Percentiles rank a stretch among this genome's conserved stretches.
Conservation (phyloP, 2,329 filamentous ascomycete genomes). For the Fusarium sp. region DNA sequence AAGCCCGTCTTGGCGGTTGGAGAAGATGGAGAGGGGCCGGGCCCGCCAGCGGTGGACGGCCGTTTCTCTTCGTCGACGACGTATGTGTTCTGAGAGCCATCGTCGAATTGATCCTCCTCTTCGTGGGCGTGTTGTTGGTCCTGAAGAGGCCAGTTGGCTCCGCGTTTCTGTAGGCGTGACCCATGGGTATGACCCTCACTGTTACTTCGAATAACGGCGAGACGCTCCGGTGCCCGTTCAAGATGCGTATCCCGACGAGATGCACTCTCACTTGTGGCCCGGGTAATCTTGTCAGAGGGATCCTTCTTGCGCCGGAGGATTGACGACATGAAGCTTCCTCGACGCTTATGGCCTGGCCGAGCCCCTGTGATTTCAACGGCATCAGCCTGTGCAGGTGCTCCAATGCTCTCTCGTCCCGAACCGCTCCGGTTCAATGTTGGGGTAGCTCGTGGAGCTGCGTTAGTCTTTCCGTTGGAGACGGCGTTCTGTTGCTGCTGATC, state of each 20-base stretch:
- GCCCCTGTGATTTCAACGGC: slow-evolving; percentile 35
- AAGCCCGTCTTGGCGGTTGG: slow-evolving; percentile 53
- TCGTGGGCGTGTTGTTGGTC: slow-evolving; percentile 53
- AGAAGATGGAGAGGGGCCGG: slow-evolving; percentile 45
- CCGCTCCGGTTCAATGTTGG: slow-evolving; percentile 58
- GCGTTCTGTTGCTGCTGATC: slow-evolving; percentile 38
- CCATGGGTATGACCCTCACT: slow-evolving; percentile 47
- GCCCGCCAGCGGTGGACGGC: slow-evolving; percentile 55
- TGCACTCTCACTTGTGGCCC: slow-evolving; percentile 69
- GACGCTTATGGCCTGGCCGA: slow-evolving; percentile 55
- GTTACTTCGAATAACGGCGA: slow-evolving; percentile 61
- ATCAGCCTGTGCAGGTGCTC: slow-evolving; percentile 38
- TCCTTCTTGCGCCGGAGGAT: slow-evolving; percentile 75
- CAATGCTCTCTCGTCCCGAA: slow-evolving; percentile 59
- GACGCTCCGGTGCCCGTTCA: slow-evolving; percentile 70
- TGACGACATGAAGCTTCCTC: slow-evolving; percentile 69
- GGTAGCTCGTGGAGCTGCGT: slow-evolving; percentile 39
- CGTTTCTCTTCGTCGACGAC: slow-evolving; percentile 49
- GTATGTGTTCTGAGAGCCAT: slow-evolving; percentile 47
- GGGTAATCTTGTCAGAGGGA: slow-evolving; percentile 66
- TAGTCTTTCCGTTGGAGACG: slow-evolving; percentile 9
- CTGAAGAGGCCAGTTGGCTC: slow-evolving; percentile 55
- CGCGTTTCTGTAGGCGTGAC: slow-evolving; percentile 49
- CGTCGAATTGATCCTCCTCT: slow-evolving; percentile 47
- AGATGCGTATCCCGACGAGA: slow-evolving; percentile 74